Percentiles rank a stretch among this genome's conserved stretches.
Conservation (phyloP, 345 rosid species). For the Lepidium sativum region DNA sequence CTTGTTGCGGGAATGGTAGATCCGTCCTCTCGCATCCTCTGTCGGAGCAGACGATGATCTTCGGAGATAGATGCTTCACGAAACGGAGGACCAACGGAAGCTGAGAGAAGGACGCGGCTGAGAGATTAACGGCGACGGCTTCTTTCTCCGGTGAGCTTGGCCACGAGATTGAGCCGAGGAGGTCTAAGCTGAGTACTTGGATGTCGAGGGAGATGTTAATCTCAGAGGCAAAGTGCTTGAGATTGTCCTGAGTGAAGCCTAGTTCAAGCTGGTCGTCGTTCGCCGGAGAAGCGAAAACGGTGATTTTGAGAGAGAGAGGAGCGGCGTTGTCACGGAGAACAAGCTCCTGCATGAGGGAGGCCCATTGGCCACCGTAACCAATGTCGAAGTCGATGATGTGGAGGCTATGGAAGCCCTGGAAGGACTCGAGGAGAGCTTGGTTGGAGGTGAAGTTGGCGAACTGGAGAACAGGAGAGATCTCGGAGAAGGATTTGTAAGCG, state of each 20-base stretch:
- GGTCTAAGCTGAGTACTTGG: constrained; percentile 51
- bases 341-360: constrained; percentile 92
- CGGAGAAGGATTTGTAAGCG: constrained; percentile 86
- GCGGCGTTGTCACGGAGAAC: constrained; percentile 41
- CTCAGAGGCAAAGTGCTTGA: constrained; percentile 64
- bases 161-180: constrained; percentile 44
- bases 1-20: constrained; percentile 64
- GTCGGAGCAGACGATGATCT: constrained; percentile 70
- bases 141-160: constrained; percentile 38
- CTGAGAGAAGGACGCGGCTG: constrained; percentile 43
- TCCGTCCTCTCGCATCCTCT: constrained; percentile 75
- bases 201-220: constrained; percentile 59
- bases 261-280: constrained; percentile 55
- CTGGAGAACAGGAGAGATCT: constrained; percentile 76
- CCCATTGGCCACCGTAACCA: constrained; percentile 91
- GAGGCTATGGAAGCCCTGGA: constrained; percentile 50
- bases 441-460: constrained; percentile 89
- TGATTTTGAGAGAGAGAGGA: constrained; percentile 55
- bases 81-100: constrained; percentile 57
- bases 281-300: constrained; percentile 55
- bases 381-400: constrained; percentile 84
- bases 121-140: constrained; percentile 68
- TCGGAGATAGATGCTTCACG: constrained; percentile 72
- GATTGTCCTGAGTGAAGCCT: constrained; percentile 60
- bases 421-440: constrained; percentile 74